phyloP scores from a whole-genome alignment of 2,329 filamentous ascomycete species.

The Pseudopithomyces chartarum region DNA sequence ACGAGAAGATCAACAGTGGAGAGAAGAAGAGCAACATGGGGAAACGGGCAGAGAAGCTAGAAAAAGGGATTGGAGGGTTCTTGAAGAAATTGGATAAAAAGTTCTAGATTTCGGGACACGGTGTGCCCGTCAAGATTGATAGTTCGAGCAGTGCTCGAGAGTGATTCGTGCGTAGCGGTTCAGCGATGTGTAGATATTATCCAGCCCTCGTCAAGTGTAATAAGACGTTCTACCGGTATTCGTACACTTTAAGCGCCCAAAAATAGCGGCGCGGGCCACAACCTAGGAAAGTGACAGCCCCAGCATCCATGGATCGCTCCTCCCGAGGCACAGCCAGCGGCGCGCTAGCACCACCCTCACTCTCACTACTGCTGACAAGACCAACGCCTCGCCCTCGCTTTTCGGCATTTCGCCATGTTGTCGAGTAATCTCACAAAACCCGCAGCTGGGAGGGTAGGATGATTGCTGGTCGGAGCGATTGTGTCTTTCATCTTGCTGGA shows the following conservation, averaged over 20 bases:
- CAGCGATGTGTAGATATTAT: too few species aligned
- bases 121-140: background rate
- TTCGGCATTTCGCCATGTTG: background rate
- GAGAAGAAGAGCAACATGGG: slow-evolving; percentile 60
- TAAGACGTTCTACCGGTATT: too few species aligned
- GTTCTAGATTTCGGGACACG: slow-evolving; percentile 47
- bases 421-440: background rate
- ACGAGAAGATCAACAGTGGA: slow-evolving; percentile 24
- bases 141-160: background rate
- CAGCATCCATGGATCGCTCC: background rate
- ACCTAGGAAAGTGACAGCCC: background rate
- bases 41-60: slow-evolving; percentile 67
- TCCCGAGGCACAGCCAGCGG: background rate
- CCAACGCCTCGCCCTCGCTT: background rate
- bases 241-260: background rate
- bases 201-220: too few species aligned
- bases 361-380: slow-evolving; percentile 1
- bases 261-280: background rate
- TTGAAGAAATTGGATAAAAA: slow-evolving; percentile 81
- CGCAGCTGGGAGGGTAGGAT: too few species aligned
- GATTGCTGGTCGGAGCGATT: too few species aligned
- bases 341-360: background rate
- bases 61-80: slow-evolving; percentile 73
- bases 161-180: background rate
- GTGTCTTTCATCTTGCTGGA: too few species aligned